Evolutionary conservation across 169 alveolate genomes (phyloP), one percentile per base, ranked within the genome.

Genomic region (Eimeria brunetti): DNA sequence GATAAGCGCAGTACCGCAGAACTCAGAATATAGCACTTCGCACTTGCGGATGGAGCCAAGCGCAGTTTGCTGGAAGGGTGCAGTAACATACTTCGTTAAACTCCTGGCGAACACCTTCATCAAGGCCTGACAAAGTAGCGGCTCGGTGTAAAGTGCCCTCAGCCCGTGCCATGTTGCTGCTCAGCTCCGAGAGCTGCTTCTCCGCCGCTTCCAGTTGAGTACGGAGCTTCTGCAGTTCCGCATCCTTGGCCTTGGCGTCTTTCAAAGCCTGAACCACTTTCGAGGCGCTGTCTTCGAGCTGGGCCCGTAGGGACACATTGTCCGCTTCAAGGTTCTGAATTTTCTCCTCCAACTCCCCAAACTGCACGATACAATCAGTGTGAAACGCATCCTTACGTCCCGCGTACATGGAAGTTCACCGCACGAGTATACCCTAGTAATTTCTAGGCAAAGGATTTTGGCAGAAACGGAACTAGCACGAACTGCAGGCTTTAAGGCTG

Each of bases 101-200:
- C 49, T 91, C 95, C 62, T 78, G 89, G 69, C 88, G 88, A 67
- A 91, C 73, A 22, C 88, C 84, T 53, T 78, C 88, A 71, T 91
- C 95, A 51, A 91, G 71, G 8, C 95, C 95, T 33, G 95, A 38
- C 58, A 91, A 67, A 41, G 95, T 91, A n/a, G 95, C 95, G 5
- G 95, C 95, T 58, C 95, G 95, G 60, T 80, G 85, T 44, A 91
- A 73, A 41, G 95, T 91, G 51, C 95, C 95, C 62, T 91, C 90
- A 7, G 95, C 95, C 84, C 53, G 64, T 56, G 75, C 91, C 95
- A 91, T 91, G 83, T 62, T 81, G 36, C 62, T 76, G 60, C 88
- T 91, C 36, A 91, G 91, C 62, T 53, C 95, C 83, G 53, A 73
- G 71, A 91, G 75, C 30, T 91, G 90, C 51, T 91, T 36, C 58